Base-by-base conservation (phyloP, 495 filamentous ascomycete species). In the Rhypophila decipiens region DNA sequence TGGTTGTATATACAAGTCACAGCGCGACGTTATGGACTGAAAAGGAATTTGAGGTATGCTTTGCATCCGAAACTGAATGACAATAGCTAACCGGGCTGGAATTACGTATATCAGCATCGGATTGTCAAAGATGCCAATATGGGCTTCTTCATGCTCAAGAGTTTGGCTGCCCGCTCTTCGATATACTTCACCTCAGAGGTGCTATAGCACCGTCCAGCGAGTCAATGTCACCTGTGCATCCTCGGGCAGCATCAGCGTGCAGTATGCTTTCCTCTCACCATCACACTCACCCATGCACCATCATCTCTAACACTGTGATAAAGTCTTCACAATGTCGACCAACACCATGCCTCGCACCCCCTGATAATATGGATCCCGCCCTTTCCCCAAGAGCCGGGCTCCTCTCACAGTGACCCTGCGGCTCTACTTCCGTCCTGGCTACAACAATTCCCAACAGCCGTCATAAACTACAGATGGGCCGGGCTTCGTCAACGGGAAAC, bases 391-490 rank as follows among this genome's bases (percentile, higher is more conserved):
- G 23, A 39, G 17, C 23, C 17, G 34, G 15, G 18, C 8, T 34
- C 36, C 13, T 39, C 31, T n/a, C 36, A 40, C 43, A 39, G 34
- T 23, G 21, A 39, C 10, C 18, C 40, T 15, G 13, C 4, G 1
- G 37, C 34, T 10, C 22, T 24, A 15, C 40, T 70, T 18, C 70
- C 70, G 17, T 49, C 37, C n/a, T 67, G 66, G 49, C 47, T 63
- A 17, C 55, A 48, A 12, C 57, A 52, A 39, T 46, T 53, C 11
- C 61, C 68, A 19, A 58, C 59, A 0, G 70, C 61, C 5, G 61
- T 70, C 39, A 63, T 74, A 46, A 61, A 74, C 42, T 74, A 74
- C 51, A 46, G 69, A 0, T 72, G 70, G 68, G 31, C 44, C 2
- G 47, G 50, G 11, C 15, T 56, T 2, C 34, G 33, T 20, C n/a